Evolutionary conservation across 2,329 filamentous ascomycete genomes (phyloP), one percentile per base, ranked within the genome.

Genomic region (Diplodia scrobiculata): DNA sequence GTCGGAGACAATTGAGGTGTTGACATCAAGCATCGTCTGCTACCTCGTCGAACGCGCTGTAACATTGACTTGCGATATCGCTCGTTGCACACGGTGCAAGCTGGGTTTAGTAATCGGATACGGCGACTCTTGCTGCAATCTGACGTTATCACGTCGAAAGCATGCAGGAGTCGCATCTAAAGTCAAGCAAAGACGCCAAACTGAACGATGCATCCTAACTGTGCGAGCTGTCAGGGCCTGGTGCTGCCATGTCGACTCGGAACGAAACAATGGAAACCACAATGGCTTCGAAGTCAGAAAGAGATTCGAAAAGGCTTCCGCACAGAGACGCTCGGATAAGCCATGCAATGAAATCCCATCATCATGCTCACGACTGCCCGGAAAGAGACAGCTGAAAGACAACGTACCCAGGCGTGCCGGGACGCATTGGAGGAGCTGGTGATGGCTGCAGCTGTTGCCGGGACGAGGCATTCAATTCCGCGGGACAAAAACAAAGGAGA

Each of bases 271-370:
- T 4, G 25, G 38, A 21, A 25, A n/a, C 14, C 11, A 50, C 14
- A n/a, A 25, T 32, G 27, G 17, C 25, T 19, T 60, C n/a, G 36
- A 25, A 21, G 13, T 50, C 58, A 62, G 58, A 50, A 21, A 21
- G 14, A 47, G 13, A 50, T 54, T 36, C 34, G 29, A 50, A 14
- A 50, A 50, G 58, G 29, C 45, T 62, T 62, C 58, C 58, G 58
- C 58, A 62, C 58, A 62, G 41, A 36, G 58, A 62, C 17, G 29
- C 41, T 62, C 58, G 58, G 58, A 36, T 62, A 62, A 62, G 58
- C 58, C 58, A 62, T 62, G 58, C 58, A 62, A 50, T 48, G 29
- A 29, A 34, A 36, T 14, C 25, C 58, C 58, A 50, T 62, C 58
- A 50, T 50, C 27, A 62, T n/a, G 5, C 21, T 19, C 17, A 36